phyloP scores from a whole-genome alignment of 73 alveolate species.

The Tetrahymena thermophila region DNA sequence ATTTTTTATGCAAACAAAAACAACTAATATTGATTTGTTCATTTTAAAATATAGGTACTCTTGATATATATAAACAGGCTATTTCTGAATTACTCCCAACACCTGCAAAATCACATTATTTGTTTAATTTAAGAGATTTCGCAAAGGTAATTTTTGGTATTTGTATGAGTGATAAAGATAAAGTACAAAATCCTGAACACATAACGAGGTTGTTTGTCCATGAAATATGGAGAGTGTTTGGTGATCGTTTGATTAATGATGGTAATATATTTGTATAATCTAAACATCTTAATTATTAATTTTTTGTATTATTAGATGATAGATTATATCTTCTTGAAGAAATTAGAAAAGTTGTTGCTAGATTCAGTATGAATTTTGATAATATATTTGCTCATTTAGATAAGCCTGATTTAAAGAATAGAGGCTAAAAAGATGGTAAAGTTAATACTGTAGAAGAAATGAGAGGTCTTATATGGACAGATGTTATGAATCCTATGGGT shows the following conservation, averaged over 20 bases:
- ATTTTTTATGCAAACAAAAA: too few relatives aligned
- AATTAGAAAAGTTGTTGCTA: constrained; percentile 77
- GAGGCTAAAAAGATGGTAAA: constrained; percentile 65
- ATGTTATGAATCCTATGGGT: constrained; percentile 73
- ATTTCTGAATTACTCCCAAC: constrained; percentile 93
- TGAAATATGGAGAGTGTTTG: constrained; percentile 95
- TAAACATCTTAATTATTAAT: constrained; percentile 25
- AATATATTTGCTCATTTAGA: constrained; percentile 68
- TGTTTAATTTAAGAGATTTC: constrained; percentile 97
- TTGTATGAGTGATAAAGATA: constrained; percentile 80
- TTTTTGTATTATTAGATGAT: constrained; percentile 67
- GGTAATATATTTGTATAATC: not conserved
- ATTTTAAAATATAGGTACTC: constrained; percentile 66
- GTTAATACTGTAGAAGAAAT: constrained; percentile 84
- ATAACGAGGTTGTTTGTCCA: constrained; percentile 96
- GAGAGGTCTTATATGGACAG: constrained; percentile 80
- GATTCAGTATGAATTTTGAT: constrained; percentile 79
- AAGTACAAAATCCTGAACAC: constrained; percentile 68
- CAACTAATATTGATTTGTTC: too few relatives aligned
- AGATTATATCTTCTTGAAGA: constrained; percentile 92
- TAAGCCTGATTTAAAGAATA: constrained; percentile 54
- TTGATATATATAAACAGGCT: constrained; percentile 85
- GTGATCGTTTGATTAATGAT: constrained; percentile 96
- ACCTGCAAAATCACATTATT: constrained; percentile 94
- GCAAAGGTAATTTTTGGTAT: constrained; percentile 92